Conservation (phyloP, 2,329 filamentous ascomycete species). For the Fusarium equiseti region DNA sequence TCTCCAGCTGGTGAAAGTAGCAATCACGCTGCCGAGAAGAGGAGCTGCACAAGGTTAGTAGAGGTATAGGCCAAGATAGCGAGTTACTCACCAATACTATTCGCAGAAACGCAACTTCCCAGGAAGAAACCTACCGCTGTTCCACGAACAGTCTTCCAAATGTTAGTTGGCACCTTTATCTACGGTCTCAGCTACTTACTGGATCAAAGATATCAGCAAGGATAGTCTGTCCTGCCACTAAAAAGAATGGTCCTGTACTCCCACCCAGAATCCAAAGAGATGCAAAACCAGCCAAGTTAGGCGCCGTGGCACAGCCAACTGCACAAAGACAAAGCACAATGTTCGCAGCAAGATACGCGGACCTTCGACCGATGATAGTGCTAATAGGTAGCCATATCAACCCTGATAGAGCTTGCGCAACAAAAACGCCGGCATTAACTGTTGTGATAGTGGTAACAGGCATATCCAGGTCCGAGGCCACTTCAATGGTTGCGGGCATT, state of each 20-base stretch:
- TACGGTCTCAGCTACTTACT: background rate
- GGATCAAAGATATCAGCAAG: slow-evolving; percentile 47
- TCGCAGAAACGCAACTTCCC: slow-evolving; percentile 44
- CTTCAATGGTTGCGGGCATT: slow-evolving; percentile 42
- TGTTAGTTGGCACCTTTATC: background rate
- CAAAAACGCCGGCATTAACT: slow-evolving; percentile 44
- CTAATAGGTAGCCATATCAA: slow-evolving; percentile 45
- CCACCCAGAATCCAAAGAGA: slow-evolving; percentile 44
- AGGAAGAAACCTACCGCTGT: slow-evolving; percentile 47
- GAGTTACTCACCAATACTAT: slow-evolving; percentile 41
- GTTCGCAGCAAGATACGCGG: slow-evolving; percentile 46
- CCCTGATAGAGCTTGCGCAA: slow-evolving; percentile 42
- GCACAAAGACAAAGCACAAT: slow-evolving; percentile 39
- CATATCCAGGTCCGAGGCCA: slow-evolving; percentile 32
- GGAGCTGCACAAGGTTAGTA: slow-evolving; percentile 30
- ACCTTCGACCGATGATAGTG: slow-evolving; percentile 42
- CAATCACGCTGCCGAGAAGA: slow-evolving; percentile 45
- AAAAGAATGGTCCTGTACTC: slow-evolving; percentile 45
- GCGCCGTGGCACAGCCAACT: slow-evolving; percentile 37
- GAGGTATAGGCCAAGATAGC: fast-evolving
- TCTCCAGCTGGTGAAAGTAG: slow-evolving; percentile 47
- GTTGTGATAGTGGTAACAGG: slow-evolving; percentile 35
- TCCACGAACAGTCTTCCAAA: slow-evolving; percentile 36
- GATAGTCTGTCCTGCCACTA: slow-evolving; percentile 46
- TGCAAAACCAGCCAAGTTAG: slow-evolving; percentile 41